Conservation (phyloP, 2,329 filamentous ascomycete genomes). For the Penicillium sp. region DNA sequence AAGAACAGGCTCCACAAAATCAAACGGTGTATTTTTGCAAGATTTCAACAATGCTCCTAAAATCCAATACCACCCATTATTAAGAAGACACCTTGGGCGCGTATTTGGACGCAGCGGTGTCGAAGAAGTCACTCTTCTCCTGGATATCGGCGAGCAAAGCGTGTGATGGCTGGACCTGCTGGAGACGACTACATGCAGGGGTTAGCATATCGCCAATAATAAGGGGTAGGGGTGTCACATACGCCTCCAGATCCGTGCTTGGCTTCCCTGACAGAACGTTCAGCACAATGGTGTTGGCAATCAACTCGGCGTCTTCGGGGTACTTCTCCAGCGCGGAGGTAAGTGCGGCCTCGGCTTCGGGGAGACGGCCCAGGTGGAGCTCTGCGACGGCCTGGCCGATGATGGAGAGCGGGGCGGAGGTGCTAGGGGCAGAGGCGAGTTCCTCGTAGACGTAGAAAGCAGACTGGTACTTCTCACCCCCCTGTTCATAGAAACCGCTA, state of each 20-base stretch:
- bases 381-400: constrained; percentile 89
- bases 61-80: neutral
- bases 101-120: constrained; percentile 83
- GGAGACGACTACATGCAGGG: constrained; percentile 35
- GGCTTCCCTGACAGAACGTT: constrained; percentile 76
- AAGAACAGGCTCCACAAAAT: constrained; percentile 21
- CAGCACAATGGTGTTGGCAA: constrained; percentile 82
- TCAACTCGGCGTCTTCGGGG: constrained; percentile 68
- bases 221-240: constrained; percentile 36
- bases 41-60: neutral
- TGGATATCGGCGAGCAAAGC: constrained; percentile 70
- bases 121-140: constrained; percentile 86
- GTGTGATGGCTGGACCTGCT: constrained; percentile 65
- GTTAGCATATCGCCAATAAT: constrained; percentile 18
- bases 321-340: constrained; percentile 77
- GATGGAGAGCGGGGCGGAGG: constrained; percentile 72
- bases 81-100: constrained; percentile 68
- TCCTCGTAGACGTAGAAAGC: constrained; percentile 98
- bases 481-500: constrained; percentile 50
- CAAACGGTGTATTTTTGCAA: constrained; percentile 15
- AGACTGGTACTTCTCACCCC: constrained; percentile 93
- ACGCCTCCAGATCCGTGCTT: constrained; percentile 62
- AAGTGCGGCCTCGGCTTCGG: constrained; percentile 85
- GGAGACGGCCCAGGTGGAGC: constrained; percentile 81
- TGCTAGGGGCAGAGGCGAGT: constrained; percentile 81